Evolutionary conservation across 805 yeast genomes (phyloP).

Genomic region (Kodamaea neixiangensis): DNA sequence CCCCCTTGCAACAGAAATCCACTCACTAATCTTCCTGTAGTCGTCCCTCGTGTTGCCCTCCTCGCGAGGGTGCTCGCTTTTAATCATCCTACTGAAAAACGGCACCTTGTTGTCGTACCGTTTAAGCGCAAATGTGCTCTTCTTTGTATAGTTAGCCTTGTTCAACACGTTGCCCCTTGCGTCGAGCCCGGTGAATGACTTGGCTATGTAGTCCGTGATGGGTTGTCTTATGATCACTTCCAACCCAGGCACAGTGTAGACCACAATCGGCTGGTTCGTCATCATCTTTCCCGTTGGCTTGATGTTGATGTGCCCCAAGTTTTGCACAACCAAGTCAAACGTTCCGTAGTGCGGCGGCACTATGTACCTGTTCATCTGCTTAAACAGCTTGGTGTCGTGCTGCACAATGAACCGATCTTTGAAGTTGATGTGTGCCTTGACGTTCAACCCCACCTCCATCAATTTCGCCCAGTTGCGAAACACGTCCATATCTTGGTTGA

Average conservation of each 20-base stretch:
- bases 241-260: slow-evolving; percentile 58
- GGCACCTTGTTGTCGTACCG: slow-evolving; percentile 21
- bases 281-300: slow-evolving; percentile 55
- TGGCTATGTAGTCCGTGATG: slow-evolving; percentile 40
- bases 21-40: slow-evolving; percentile 9
- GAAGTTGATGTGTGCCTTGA: slow-evolving; percentile 23
- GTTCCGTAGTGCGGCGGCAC: slow-evolving; percentile 74
- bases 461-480: slow-evolving; percentile 36
- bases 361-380: slow-evolving; percentile 39
- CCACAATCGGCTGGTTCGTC: slow-evolving; percentile 28
- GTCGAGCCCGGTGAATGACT: slow-evolving; percentile 35
- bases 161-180: slow-evolving; percentile 21
- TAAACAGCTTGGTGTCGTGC: slow-evolving; percentile 23
- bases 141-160: slow-evolving; percentile 22
- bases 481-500: slow-evolving; percentile 41
- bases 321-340: slow-evolving; percentile 64
- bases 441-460: slow-evolving; percentile 18
- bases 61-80: slow-evolving; percentile 5
- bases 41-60: slow-evolving; percentile 5
- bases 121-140: slow-evolving; percentile 22
- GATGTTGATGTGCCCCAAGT: slow-evolving; percentile 62
- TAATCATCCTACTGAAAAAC: slow-evolving; percentile 13
- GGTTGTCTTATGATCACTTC: slow-evolving; percentile 57
- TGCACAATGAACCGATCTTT: slow-evolving; percentile 18
- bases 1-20: slow-evolving; percentile 6